phyloP scores from a whole-genome alignment of 2,329 filamentous ascomycete species.

The Pseudogymnoascus sp. region DNA sequence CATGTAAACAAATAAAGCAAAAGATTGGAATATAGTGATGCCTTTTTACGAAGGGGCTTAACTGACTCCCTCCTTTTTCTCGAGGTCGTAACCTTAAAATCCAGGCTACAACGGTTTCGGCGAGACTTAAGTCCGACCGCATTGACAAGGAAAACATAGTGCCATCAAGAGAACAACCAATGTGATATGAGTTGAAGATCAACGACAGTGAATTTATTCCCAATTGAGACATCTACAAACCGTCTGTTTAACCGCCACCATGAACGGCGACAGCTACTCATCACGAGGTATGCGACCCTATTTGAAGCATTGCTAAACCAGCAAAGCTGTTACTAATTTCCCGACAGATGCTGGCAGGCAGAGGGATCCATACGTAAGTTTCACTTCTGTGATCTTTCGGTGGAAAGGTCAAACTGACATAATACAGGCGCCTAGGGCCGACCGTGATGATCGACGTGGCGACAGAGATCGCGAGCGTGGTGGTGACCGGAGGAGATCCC shows the following conservation, averaged over 20 bases:
- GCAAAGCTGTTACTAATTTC: conserved; percentile 30
- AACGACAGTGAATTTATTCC: not conserved
- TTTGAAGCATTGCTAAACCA: conserved; percentile 23
- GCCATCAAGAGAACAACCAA: conserved; percentile 7
- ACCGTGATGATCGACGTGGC: conserved; percentile 33
- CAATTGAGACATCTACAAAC: not conserved
- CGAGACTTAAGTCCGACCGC: conserved; percentile 6
- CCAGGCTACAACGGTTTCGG: not conserved
- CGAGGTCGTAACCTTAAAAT: not conserved
- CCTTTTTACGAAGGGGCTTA: not conserved
- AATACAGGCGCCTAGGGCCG: conserved; percentile 18
- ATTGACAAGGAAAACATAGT: conserved; percentile 9
- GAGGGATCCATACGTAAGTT: conserved; percentile 46
- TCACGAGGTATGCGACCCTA: conserved; percentile 55
- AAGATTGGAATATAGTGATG: not conserved
- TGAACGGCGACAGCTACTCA: conserved; percentile 83
- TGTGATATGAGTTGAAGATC: conserved; percentile 1
- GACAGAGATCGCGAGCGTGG: conserved; percentile 41
- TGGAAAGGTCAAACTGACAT: conserved; percentile 23
- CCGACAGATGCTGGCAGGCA: conserved; percentile 42
- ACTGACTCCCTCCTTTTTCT: not conserved
- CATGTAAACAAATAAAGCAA: not conserved
- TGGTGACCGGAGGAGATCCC: conserved; percentile 67
- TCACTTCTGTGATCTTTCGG: conserved; percentile 1
- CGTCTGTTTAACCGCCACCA: conserved; percentile 34